Conservation (phyloP, 129 eudicot genomes). For the Lactuca saligna region DNA sequence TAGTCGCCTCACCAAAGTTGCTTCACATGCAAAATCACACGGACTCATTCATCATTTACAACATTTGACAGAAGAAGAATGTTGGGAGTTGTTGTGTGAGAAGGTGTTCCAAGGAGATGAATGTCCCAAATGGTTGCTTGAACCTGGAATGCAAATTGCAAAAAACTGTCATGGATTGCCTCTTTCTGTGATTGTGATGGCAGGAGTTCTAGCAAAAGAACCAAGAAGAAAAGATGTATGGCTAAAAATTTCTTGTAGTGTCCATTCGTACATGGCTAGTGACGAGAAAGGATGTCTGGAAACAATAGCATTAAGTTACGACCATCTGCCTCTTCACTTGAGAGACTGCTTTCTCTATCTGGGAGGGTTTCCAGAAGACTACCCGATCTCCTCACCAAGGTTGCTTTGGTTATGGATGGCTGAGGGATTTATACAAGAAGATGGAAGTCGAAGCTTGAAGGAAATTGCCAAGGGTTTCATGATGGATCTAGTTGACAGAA, state of each 20-base stretch:
- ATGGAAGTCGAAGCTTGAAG: slow-evolving; percentile 17
- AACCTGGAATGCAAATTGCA: slow-evolving; percentile 12
- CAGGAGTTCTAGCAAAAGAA: slow-evolving; percentile 32
- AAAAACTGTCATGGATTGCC: slow-evolving; percentile 36
- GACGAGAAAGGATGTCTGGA: not conserved
- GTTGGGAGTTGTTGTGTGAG: slow-evolving; percentile 24
- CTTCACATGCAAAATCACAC: slow-evolving; percentile 3
- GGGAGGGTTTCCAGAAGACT: slow-evolving; percentile 19
- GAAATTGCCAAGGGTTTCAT: slow-evolving; percentile 13
- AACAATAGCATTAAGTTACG: slow-evolving; percentile 8
- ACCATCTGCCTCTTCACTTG: slow-evolving; percentile 25
- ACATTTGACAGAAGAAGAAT: not conserved
- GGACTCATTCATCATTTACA: slow-evolving; percentile 12
- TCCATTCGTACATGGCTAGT: not conserved
- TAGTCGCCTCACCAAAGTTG: slow-evolving; percentile 25
- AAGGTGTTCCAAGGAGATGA: slow-evolving; percentile 18
- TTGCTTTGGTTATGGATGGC: slow-evolving; percentile 40
- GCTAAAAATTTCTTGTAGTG: not conserved
- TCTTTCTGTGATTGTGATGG: slow-evolving; percentile 33
- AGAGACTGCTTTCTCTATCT: slow-evolving; percentile 30
- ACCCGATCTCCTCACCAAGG: not conserved
- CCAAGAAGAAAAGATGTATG: slow-evolving; percentile 2
- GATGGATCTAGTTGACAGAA: too few species aligned
- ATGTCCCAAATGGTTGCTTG: not conserved
- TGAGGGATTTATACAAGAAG: slow-evolving; percentile 25